These are phyloP conservation scores for Zygoascus meyerae DNA, from an alignment of 1,139 yeast genomes.

Conservation along the genomic window DNA sequence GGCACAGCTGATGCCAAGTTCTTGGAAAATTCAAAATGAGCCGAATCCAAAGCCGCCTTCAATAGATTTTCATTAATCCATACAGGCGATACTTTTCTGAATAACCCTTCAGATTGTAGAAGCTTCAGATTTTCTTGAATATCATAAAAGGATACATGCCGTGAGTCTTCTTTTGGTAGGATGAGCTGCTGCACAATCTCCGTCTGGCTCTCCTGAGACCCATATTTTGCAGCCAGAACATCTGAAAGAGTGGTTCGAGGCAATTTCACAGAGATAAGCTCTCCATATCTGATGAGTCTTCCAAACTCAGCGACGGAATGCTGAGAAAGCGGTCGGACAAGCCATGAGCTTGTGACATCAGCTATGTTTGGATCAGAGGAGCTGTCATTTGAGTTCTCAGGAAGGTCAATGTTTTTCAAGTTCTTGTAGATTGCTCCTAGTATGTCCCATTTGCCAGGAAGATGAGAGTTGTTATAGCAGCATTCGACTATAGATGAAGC, in stretches of 20 bases:
- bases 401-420: slow-evolving; percentile 3
- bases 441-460: slow-evolving; percentile 5
- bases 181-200: slow-evolving; percentile 4
- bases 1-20: slow-evolving; percentile 11
- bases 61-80: slow-evolving; percentile 19
- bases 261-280: slow-evolving; percentile 10
- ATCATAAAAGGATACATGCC: slow-evolving; percentile 4
- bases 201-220: slow-evolving; percentile 6
- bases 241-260: slow-evolving; percentile 9
- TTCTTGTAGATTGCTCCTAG: slow-evolving; percentile 3
- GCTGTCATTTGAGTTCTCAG: not conserved
- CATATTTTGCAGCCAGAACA: slow-evolving; percentile 9
- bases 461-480: slow-evolving; percentile 14
- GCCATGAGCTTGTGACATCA: not conserved
- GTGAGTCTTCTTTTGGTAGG: not conserved
- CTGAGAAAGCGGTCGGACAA: slow-evolving; percentile 1
- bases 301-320: slow-evolving; percentile 4
- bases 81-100: slow-evolving; percentile 3
- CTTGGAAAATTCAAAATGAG: slow-evolving; percentile 21
- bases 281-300: slow-evolving; percentile 3
- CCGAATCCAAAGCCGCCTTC: slow-evolving; percentile 16
- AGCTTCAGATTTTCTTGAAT: slow-evolving; percentile 4
- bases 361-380: too few relatives aligned
- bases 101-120: slow-evolving; percentile 4
- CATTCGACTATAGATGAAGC: slow-evolving; percentile 16